Percentiles rank a stretch among this genome's conserved stretches.
Conservation (phyloP, 345 rosid species). For the Laguncularia racemosa region DNA sequence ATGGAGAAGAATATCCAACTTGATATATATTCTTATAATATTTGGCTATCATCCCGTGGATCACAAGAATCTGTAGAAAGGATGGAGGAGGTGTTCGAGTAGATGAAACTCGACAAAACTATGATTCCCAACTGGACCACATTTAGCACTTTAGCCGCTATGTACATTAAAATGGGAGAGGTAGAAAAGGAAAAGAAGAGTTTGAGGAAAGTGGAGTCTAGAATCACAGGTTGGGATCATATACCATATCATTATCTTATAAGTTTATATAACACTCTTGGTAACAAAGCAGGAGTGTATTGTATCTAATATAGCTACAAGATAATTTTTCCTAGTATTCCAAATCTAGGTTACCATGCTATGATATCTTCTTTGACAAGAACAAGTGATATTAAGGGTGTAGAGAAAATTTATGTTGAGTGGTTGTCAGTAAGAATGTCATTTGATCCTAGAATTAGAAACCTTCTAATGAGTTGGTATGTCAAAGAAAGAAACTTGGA, state of each 20-base stretch:
- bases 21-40: too few species aligned
- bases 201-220: too few species aligned
- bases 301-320: slow-evolving; percentile 80
- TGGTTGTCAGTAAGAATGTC: slow-evolving; percentile 64
- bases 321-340: slow-evolving; percentile 58
- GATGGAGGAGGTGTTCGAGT: too few species aligned
- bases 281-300: slow-evolving; percentile 58
- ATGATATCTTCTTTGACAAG: slow-evolving; percentile 63
- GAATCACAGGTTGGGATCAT: slow-evolving; percentile 71
- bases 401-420: slow-evolving; percentile 64
- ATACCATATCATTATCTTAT: slow-evolving; percentile 83
- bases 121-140: too few species aligned
- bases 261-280: slow-evolving; percentile 65
- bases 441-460: slow-evolving; percentile 76
- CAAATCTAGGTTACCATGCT: slow-evolving; percentile 81
- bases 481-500: slow-evolving; percentile 53
- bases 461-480: slow-evolving; percentile 57
- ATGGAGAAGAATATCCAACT: too few species aligned
- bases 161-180: too few species aligned
- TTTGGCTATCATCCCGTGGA: too few species aligned
- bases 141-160: too few species aligned
- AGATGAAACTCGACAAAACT: too few species aligned
- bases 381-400: slow-evolving; percentile 62
- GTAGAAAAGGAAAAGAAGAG: too few species aligned
- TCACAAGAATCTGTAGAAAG: too few species aligned